Evolutionary conservation across 441 rosid species (phyloP), one percentile per base, ranked within the genome.

Genomic region (Pelargonium australe): DNA sequence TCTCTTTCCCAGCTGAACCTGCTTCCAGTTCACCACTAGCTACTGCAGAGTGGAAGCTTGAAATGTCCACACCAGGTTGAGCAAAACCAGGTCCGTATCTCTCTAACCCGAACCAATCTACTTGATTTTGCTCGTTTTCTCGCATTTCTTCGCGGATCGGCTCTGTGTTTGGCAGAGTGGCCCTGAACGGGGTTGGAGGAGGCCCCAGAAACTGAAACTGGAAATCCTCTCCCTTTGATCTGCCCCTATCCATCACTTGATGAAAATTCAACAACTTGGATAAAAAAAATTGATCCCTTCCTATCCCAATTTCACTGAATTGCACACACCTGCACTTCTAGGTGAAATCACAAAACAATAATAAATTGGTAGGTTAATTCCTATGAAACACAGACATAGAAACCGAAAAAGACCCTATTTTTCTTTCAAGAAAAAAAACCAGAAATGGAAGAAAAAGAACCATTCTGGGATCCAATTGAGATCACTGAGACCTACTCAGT

Each of bases 161-260:
- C 0, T 67, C 73, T 4, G 78, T 68, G 58, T 67, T 69, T 4
- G 84, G 78, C 64, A 31, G 80, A 60, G 68, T 71, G 47, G 84
- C 79, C 80, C 75, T 82, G 11, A 64, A 64, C 17, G 87, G 89
- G 63, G 89, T 83, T 60, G 69, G 69, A 34, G 89, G 90, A 72
- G 79, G 80, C 88, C 85, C 84, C 19, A 81, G 72, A 45, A 63
- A 51, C 58, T 69, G 80, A 65, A 68, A 63, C 63, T 69, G 67
- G 19, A 63, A 71, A 51, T 76, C 79, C 37, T 79, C 76, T 40
- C 61, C 55, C 37, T 53, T 67, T 62, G 70, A 61, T 45, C 75
- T 63, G 17, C 77, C 73, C 77, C 74, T 75, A 19, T 74, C 80
- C 81, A 73, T 77, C 34, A 31, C 72, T 64, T n/a, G 7, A 60